phyloP scores from a whole-genome alignment of 306 rosid species.

The Senna tora region DNA sequence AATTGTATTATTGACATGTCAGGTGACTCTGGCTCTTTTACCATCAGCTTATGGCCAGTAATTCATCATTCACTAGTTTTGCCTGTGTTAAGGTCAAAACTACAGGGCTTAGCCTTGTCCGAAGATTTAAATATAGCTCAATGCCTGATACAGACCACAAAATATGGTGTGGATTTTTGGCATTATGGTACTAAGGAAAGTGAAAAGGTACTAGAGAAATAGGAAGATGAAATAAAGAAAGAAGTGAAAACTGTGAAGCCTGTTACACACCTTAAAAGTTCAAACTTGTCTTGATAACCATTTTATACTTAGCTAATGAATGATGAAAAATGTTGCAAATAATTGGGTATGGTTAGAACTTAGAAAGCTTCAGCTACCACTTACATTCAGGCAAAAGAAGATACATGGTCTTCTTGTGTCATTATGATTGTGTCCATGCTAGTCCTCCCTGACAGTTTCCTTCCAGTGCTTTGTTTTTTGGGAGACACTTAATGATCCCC shows the following conservation, averaged over 20 bases:
- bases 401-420: neutral
- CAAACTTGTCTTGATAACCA: conserved; percentile 1
- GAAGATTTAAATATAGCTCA: conserved; percentile 1
- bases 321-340: neutral
- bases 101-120: conserved; percentile 18
- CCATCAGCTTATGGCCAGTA: neutral
- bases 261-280: neutral
- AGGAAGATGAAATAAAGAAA: conserved; percentile 9
- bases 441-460: conserved; percentile 23
- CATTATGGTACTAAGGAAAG: conserved; percentile 1
- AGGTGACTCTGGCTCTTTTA: neutral
- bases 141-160: conserved; percentile 18
- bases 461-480: conserved; percentile 7
- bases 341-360: conserved; percentile 11
- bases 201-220: conserved; percentile 16
- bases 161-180: neutral
- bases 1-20: neutral
- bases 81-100: conserved; percentile 19
- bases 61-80: conserved; percentile 9
- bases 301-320: conserved; percentile 5
- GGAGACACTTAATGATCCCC: conserved; percentile 2
- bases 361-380: conserved; percentile 13
- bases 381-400: conserved; percentile 12
- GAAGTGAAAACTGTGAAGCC: neutral
- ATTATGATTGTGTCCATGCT: conserved; percentile 4